These are phyloP conservation scores for Hymenotorrendiella dingleyae DNA, from an alignment of 2,329 filamentous ascomycete species.

Conservation along the genomic window DNA sequence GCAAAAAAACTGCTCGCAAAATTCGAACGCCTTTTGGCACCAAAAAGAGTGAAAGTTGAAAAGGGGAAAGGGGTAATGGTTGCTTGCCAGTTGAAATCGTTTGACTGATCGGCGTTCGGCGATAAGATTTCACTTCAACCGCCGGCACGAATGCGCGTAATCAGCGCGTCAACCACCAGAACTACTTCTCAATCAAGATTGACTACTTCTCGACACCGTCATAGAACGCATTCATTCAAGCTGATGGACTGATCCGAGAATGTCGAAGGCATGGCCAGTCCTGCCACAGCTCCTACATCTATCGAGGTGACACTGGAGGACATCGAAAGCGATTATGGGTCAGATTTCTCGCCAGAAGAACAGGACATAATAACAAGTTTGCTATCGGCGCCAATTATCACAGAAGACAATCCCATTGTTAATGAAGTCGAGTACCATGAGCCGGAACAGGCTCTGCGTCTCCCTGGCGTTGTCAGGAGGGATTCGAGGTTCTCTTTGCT, in stretches of 20 bases:
- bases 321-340: conserved; percentile 54
- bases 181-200: too few relatives aligned
- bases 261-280: conserved; percentile 6
- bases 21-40: too few relatives aligned
- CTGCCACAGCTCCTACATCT: conserved; percentile 9
- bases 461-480: conserved; percentile 37
- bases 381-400: conserved; percentile 36
- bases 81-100: too few relatives aligned
- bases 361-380: conserved; percentile 46
- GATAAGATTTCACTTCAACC: background rate
- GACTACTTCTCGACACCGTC: background rate
- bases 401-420: conserved; percentile 25
- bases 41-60: too few relatives aligned
- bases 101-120: background rate
- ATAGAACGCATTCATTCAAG: too few relatives aligned
- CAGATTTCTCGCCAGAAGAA: conserved; percentile 54
- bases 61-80: too few relatives aligned
- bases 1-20: too few relatives aligned
- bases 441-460: conserved; percentile 29
- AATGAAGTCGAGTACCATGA: conserved; percentile 30
- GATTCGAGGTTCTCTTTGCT: conserved; percentile 27
- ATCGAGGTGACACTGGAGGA: conserved; percentile 4
- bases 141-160: background rate
- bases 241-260: too few relatives aligned
- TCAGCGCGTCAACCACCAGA: background rate